Evolutionary conservation across 495 filamentous ascomycete genomes (phyloP).

Genomic region (Aspergillus kassunensis): DNA sequence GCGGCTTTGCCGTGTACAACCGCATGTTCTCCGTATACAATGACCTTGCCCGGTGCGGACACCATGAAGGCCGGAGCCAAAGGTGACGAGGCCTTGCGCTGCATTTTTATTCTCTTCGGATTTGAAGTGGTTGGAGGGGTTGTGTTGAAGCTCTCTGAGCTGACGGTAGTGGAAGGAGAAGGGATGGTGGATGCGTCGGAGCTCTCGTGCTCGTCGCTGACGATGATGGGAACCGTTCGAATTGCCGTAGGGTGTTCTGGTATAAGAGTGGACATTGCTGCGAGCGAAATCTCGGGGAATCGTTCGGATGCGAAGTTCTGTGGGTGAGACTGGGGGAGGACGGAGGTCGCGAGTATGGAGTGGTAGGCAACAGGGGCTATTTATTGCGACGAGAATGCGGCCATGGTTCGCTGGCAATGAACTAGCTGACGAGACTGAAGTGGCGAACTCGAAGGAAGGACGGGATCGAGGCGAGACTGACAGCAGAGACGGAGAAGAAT

Average conservation of each 20-base stretch:
- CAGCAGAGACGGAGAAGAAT: neutral
- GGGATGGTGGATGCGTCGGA: conserved; percentile 17
- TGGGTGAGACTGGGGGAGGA: conserved; percentile 16
- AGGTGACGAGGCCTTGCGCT: conserved; percentile 45
- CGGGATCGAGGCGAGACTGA: neutral
- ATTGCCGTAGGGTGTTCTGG: conserved; percentile 15
- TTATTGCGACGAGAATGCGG: neutral
- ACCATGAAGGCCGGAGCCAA: conserved; percentile 91
- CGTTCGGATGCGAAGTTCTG: conserved; percentile 10
- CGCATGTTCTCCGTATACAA: conserved; percentile 94
- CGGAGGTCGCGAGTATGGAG: conserved; percentile 2
- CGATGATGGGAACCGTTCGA: conserved; percentile 11
- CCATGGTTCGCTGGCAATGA: conserved; percentile 1
- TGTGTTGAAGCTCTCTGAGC: conserved; percentile 22
- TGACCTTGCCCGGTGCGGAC: conserved; percentile 95
- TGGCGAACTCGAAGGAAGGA: neutral
- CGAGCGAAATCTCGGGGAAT: conserved; percentile 4
- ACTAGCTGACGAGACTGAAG: neutral
- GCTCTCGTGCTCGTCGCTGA: conserved; percentile 19
- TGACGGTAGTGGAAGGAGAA: conserved; percentile 17
- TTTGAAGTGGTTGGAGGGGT: conserved; percentile 21
- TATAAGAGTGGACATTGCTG: conserved; percentile 25
- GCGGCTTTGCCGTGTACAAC: conserved; percentile 96
- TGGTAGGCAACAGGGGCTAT: neutral
- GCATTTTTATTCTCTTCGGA: conserved; percentile 25